Base-by-base conservation (phyloP, 1,284 basidiomycete species). In the Rhodotorula sp. region DNA sequence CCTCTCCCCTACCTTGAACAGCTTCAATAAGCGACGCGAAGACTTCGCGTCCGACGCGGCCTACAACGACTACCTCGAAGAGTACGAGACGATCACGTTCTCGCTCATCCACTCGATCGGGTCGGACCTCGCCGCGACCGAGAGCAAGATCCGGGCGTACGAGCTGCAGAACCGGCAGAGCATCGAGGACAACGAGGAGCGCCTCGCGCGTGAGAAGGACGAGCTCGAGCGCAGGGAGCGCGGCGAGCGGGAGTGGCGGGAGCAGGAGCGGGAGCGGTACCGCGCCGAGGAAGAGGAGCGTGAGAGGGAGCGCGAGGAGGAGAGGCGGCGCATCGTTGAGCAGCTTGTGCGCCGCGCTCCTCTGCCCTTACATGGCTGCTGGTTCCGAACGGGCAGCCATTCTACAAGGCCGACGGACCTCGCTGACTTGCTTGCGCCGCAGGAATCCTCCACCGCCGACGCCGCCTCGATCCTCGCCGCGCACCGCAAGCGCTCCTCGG, bases 51-150 rank as follows among this genome's bases (percentile, higher is more conserved):
- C 90, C 77, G 84, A 92, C 56, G 86, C 87, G 14, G 86, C 87
- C n/a, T 98, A 96, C 82, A 97, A 99, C 79, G 90, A 98, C 81
- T 99, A 98, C 80, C 86, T 99, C 13, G 93, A 98, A 81, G 89
- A 93, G 81, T 93, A 96, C 1, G 97, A 99, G 82, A 92, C 97
- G 78, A 90, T 98, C 75, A 91, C 93, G 0, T 99, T 97, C 85
- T 97, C 98, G 80, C 88, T 99, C 21, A 92, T 99, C 73, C 90
- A 99, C 79, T 62, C 66, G 90, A 93, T 67, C 87, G 95, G 70
- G 27, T 66, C 63, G 62, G 90, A 98, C 78, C 81, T 95, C n/a
- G 82, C 87, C 21, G 85, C 89, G 75, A 97, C 94, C 0, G 93
- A 98, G 83, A 88, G 88, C 14, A 88, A 90, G 52, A 91, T 99